Conservation (phyloP, 306 rosid species). For the Sicyos edulis region DNA sequence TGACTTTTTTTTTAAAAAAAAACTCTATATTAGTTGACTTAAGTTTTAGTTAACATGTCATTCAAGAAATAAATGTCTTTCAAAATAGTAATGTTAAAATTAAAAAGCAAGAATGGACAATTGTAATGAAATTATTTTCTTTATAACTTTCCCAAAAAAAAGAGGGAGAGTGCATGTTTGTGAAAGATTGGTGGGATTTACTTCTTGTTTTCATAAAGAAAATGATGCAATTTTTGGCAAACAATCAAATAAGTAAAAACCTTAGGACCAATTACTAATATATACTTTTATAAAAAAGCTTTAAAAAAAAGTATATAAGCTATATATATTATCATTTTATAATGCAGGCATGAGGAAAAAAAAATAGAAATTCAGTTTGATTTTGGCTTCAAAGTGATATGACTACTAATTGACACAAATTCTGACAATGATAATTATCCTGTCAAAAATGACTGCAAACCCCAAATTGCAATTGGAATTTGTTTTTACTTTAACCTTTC, state of each 20-base stretch:
- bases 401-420: conserved; percentile 5
- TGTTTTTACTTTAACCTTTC: background rate
- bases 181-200: background rate
- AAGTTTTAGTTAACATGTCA: no score
- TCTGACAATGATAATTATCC: background rate
- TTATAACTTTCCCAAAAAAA: background rate
- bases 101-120: background rate
- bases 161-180: background rate
- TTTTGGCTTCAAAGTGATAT: background rate
- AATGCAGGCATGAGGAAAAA: background rate
- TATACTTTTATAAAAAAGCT: no score
- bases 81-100: background rate
- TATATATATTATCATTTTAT: no score
- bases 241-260: background rate
- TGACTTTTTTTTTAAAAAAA: no score
- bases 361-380: background rate
- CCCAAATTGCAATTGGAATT: background rate
- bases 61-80: no score
- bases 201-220: conserved; percentile 1
- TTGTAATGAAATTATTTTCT: background rate
- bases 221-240: background rate
- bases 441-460: conserved; percentile 9
- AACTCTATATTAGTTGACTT: no score
- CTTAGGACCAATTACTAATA: no score
- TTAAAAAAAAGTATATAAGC: no score